Evolutionary conservation across 2,329 filamentous ascomycete species (phyloP), one percentile per base, ranked within the genome.

Genomic region (Aspergillus glaucus): DNA sequence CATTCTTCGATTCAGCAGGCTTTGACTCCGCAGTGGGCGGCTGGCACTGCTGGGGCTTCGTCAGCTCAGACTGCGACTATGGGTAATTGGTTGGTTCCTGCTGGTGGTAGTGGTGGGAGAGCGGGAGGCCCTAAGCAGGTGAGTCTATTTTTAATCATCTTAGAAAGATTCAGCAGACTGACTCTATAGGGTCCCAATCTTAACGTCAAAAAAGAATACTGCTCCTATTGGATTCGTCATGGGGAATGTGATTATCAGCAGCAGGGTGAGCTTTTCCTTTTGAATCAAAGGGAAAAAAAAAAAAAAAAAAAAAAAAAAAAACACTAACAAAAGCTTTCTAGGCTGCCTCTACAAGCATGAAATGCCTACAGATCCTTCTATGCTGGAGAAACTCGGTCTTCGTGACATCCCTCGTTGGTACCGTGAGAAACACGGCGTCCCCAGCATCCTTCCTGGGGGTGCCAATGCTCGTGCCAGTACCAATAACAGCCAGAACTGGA

Each of bases 321-420:
- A 8, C 9, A 10, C 26, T 30, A 7, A 9, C 22, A 6, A 39
- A n/a, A 5, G 17, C 9, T 22, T 22, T 41, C n/a, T 42, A 72
- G 70, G 91, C 0, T 95, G 91, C 72, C 82, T 85, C 55, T 95
- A 84, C 75, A 92, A 90, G 71, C 91, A 95, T 65, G 87, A 93
- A 65, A 95, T 95, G 86, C 91, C 91, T 0, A 68, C 73, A 22
- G 82, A 90, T 55, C 75, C 75, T 45, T 72, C 75, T 0, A 87
- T 82, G 1, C 80, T 94, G 57, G 72, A 79, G 40, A 75, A 78
- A 6, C 76, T 95, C 2, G 91, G 91, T 0, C 78, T 95, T 45
- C 68, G 70, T 2, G 69, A 73, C 39, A 67, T 77, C 14, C 81
- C 81, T 7, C 64, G 66, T 6, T 84, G 81, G 81, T 82, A 74